A percentile compares a stretch with the other conserved stretches of the same genome.
Conservation (phyloP, 2,329 filamentous ascomycete species). For the Dryadomyces sulphureus region DNA sequence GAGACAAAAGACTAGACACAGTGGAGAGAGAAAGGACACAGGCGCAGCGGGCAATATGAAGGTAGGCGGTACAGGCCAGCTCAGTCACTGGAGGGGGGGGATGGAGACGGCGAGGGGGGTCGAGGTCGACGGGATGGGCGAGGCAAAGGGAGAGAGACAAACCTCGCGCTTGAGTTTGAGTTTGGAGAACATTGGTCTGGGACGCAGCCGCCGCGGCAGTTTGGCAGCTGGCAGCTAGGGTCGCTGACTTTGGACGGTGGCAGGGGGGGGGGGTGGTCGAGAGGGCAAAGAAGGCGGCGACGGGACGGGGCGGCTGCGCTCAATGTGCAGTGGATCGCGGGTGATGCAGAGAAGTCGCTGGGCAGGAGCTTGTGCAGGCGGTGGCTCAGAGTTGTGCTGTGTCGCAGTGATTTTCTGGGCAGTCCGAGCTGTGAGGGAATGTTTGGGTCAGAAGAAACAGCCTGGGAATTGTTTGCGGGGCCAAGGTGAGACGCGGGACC, state of each 20-base stretch:
- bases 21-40: background rate
- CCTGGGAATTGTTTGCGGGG: conserved; percentile 7
- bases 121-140: no score
- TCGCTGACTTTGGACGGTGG: no score
- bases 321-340: no score
- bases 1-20: background rate
- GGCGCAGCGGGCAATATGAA: background rate
- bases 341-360: no score
- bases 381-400: background rate
- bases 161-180: conserved; percentile 15
- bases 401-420: background rate
- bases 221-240: background rate
- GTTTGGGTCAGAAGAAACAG: background rate
- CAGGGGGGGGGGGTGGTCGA: background rate
- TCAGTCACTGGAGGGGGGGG: background rate
- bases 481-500: conserved; percentile 4
- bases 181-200: conserved; percentile 14
- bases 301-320: no score
- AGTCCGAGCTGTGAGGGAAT: no score
- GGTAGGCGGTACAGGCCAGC: background rate
- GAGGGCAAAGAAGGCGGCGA: background rate
- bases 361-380: background rate
- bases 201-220: background rate
- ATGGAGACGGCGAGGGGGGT: background rate
- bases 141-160: conserved; percentile 2